phyloP scores from a whole-genome alignment of 805 yeast genomes.

The Candida sithepensis region DNA sequence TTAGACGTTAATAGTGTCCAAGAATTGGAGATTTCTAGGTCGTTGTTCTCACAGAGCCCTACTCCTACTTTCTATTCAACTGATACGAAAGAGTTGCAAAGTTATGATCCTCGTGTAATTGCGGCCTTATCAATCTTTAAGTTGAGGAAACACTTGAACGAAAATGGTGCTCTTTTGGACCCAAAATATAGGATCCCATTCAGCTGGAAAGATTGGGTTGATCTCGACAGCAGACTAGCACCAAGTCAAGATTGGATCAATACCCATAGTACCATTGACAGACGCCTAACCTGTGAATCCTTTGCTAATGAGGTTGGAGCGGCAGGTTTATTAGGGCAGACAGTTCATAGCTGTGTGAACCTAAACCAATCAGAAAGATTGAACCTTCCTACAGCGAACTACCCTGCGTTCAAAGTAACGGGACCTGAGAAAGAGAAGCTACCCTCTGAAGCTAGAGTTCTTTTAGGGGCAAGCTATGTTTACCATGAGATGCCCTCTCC shows the following conservation, averaged over 20 bases:
- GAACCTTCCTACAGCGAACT: conserved; percentile 14
- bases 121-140: conserved; percentile 16
- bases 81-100: background rate
- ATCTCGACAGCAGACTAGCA: conserved; percentile 20
- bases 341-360: conserved; percentile 8
- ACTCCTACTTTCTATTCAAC: background rate
- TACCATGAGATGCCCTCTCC: conserved; percentile 31
- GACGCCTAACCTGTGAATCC: conserved; percentile 15
- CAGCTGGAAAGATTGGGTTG: conserved; percentile 31
- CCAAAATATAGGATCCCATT: conserved; percentile 23
- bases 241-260: conserved; percentile 20
- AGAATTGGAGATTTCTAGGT: background rate
- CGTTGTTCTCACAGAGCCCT: background rate
- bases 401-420: conserved; percentile 24
- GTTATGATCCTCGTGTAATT: conserved; percentile 18
- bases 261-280: conserved; percentile 1
- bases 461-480: conserved; percentile 35
- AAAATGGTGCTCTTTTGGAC: conserved; percentile 2
- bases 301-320: conserved; percentile 20
- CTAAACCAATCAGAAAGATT: conserved; percentile 7
- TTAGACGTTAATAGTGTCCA: background rate
- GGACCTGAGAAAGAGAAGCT: conserved; percentile 24
- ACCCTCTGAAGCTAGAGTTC: conserved; percentile 29
- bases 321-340: background rate
- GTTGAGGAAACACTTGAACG: conserved; percentile 9